Evolutionary conservation across 768 basidiomycete genomes (phyloP).

Genomic region (Tephrocybe sp.): DNA sequence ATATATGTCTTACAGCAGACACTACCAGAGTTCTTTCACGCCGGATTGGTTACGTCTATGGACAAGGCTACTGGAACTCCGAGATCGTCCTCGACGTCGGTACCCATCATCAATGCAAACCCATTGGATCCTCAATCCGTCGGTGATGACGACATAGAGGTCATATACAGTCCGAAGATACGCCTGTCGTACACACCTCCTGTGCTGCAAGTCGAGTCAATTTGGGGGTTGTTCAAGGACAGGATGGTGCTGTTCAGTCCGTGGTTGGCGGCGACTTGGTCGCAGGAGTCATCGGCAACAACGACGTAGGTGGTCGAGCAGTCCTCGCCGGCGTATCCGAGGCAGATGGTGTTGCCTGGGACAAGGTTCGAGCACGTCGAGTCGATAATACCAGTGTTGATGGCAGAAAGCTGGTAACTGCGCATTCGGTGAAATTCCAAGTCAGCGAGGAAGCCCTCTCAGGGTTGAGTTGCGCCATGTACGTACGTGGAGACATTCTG

Average conservation of each 20-base stretch:
- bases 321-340: conserved; percentile 58
- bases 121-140: conserved; percentile 24
- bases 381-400: conserved; percentile 54
- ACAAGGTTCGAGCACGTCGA: conserved; percentile 55
- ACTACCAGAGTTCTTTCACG: conserved; percentile 67
- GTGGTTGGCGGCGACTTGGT: conserved; percentile 35
- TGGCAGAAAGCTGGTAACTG: conserved; percentile 72
- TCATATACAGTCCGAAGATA: conserved; percentile 63
- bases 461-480: neutral
- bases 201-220: conserved; percentile 49
- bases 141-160: conserved; percentile 35
- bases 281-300: conserved; percentile 53
- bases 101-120: conserved; percentile 27
- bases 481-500: conserved; percentile 63
- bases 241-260: conserved; percentile 55
- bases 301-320: conserved; percentile 64
- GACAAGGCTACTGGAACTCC: conserved; percentile 45
- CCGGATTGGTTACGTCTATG: conserved; percentile 58
- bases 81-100: conserved; percentile 21
- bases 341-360: conserved; percentile 52
- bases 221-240: conserved; percentile 71
- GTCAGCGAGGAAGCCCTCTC: conserved; percentile 1
- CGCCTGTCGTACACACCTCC: conserved; percentile 71
- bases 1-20: conserved; percentile 68
- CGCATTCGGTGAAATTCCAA: neutral